Percentiles rank a stretch among this genome's conserved stretches.
Conservation (phyloP, 2,329 filamentous ascomycete genomes). For the Pyrenochaeta sp. region DNA sequence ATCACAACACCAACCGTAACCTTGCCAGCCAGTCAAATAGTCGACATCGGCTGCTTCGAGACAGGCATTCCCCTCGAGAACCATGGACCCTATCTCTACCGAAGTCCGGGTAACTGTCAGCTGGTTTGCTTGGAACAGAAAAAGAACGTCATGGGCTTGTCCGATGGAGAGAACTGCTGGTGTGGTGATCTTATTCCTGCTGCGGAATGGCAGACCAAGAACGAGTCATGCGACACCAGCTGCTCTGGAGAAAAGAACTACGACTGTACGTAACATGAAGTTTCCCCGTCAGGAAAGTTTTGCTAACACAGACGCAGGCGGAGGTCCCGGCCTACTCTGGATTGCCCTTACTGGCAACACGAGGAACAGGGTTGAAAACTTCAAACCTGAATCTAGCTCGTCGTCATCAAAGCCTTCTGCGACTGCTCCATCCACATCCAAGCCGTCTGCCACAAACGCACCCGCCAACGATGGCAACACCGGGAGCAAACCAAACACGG, state of each 20-base stretch:
- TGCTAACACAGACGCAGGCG: conserved; percentile 57
- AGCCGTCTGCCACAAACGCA: conserved; percentile 19
- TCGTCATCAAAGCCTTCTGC: conserved; percentile 26
- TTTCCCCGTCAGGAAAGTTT: too few species aligned
- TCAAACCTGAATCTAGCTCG: conserved; percentile 31
- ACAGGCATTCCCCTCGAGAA: conserved; percentile 56
- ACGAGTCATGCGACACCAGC: conserved; percentile 67
- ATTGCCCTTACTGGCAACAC: conserved; percentile 61
- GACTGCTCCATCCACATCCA: conserved; percentile 21
- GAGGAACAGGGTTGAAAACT: conserved; percentile 47
- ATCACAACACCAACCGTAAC: conserved; percentile 44
- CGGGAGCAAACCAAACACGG: conserved; percentile 66
- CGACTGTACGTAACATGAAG: conserved; percentile 73
- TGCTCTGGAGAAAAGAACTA: conserved; percentile 69
- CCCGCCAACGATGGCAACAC: conserved; percentile 42
- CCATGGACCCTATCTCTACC: conserved; percentile 59
- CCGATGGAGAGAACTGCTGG: conserved; percentile 69
- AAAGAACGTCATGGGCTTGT: conserved; percentile 68
- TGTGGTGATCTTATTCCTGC: conserved; percentile 76
- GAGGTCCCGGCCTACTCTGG: conserved; percentile 61
- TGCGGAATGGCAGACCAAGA: conserved; percentile 59
- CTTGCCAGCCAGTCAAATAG: conserved; percentile 34
- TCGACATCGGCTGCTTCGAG: conserved; percentile 60
- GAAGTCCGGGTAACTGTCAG: conserved; percentile 64
- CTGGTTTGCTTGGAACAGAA: conserved; percentile 56